phyloP scores from a whole-genome alignment of 2,329 filamentous ascomycete genomes.

The Cladosporium sp. region DNA sequence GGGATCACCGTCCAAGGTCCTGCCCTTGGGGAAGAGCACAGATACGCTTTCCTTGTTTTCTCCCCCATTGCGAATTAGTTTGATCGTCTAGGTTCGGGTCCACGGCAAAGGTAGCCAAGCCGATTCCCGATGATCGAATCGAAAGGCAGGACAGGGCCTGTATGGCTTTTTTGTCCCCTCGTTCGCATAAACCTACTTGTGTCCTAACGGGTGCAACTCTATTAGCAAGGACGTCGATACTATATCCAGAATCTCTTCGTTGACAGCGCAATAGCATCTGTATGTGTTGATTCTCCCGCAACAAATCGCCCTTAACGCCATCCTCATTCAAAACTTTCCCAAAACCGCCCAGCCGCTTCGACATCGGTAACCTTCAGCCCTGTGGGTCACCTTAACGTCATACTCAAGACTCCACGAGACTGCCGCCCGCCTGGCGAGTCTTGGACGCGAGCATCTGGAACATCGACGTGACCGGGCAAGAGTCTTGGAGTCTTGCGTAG shows the following conservation, averaged over 20 bases:
- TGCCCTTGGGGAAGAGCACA: slow-evolving; percentile 8
- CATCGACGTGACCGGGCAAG: neutral
- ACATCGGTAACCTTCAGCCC: neutral
- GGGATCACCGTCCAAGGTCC: neutral
- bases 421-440: neutral
- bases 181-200: neutral
- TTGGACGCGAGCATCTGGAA: neutral
- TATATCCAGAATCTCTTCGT: neutral
- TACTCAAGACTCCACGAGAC: neutral
- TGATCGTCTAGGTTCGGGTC: slow-evolving; percentile 18
- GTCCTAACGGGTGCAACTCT: neutral
- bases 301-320: too few relatives aligned
- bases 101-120: slow-evolving; percentile 18
- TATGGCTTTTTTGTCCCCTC: slow-evolving; percentile 2
- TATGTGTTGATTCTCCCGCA: too few relatives aligned
- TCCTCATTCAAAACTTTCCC: too few relatives aligned
- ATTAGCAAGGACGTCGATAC: neutral
- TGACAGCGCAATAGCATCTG: neutral
- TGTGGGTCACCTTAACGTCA: neutral
- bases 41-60: slow-evolving; percentile 18
- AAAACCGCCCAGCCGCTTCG: neutral
- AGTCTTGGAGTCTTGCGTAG: neutral
- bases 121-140: slow-evolving; percentile 10
- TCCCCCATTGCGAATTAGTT: neutral
- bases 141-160: neutral